Percentiles rank a stretch among this genome's conserved stretches.
These are phyloP conservation scores for Pilatotrama ljubarskyi DNA, from an alignment of 768 basidiomycete species.

Conservation along the genomic window DNA sequence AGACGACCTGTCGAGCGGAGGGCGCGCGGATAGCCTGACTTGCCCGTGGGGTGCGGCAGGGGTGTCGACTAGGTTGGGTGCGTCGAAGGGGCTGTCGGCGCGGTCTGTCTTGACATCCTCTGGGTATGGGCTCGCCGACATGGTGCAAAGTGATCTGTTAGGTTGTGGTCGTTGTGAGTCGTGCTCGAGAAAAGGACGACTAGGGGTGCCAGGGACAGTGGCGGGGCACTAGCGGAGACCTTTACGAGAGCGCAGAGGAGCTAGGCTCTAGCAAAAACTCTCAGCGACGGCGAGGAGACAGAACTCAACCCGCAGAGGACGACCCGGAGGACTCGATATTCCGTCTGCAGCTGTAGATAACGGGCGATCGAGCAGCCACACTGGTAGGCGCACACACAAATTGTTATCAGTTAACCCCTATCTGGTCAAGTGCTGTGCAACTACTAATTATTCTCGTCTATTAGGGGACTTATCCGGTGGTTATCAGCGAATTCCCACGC, in stretches of 20 bases:
- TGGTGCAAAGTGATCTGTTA: background rate
- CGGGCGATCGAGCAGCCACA: slow-evolving; percentile 5
- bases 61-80: background rate
- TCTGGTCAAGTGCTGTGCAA: background rate
- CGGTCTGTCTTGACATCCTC: slow-evolving; percentile 12
- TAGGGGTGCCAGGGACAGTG: background rate
- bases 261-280: background rate
- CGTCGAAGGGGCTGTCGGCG: slow-evolving; percentile 3
- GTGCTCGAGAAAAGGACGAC: background rate
- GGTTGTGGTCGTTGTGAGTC: background rate
- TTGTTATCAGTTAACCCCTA: slow-evolving; percentile 20
- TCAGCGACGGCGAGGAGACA: slow-evolving; percentile 1
- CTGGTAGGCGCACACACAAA: slow-evolving; percentile 6
- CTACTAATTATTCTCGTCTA: too few species aligned
- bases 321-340: background rate
- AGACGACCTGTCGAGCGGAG: slow-evolving; percentile 71
- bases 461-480: background rate
- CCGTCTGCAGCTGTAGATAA: background rate
- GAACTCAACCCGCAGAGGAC: background rate
- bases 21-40: slow-evolving; percentile 35
- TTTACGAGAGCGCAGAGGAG: slow-evolving; percentile 11
- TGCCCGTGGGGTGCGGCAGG: slow-evolving; percentile 1
- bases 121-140: slow-evolving; percentile 11
- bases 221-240: background rate
- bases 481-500: slow-evolving; percentile 2